Base-by-base conservation (phyloP, 257 asterid genomes). In the Penstemon davidsonii region DNA sequence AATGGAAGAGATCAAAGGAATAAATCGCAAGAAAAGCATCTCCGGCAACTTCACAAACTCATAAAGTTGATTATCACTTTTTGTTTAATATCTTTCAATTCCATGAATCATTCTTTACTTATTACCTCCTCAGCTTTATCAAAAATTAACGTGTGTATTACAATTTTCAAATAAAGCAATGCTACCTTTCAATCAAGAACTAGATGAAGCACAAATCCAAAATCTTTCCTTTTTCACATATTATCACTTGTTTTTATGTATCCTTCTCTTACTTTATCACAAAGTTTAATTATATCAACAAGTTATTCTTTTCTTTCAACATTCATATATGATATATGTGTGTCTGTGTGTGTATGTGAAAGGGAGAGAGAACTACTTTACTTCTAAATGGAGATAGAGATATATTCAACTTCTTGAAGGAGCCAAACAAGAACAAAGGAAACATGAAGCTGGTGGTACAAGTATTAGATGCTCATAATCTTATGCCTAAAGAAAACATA, bases 401-500 rank as follows among this genome's bases (percentile, higher is more conserved):
- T 63, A 45, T 62, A 55, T 62, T 46, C 43, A 51, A 51, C 50
- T 64, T 64, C 18, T 38, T 15, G 15, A 50, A 64, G 60, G 56
- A 64, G 44, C 60, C 69, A 10, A 51, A 8, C 60, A 51, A 64
- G 12, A 44, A 38, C 38, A 51, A 51, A 42, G 42, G 39, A 6
- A 64, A 11, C 44, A 64, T 64, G 67, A 69, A 59, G 58, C 12
- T 69, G 53, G 66, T 60, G 8, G 74, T 59, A 62, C 67, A 69
- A 47, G 66, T 69, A 52, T 52, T 69, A 53, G 74, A 51, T 60
- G 67, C 74, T 33, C 74, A 69, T 60, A 57, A 69, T 47, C 74
- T 69, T 25, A 69, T 69, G 60, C 74, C 74, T 0, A 69, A 59
- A 69, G 74, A 69, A 37, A 67, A 67, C 7, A 61, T 55, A 49